Evolutionary conservation across 2,329 filamentous ascomycete species (phyloP).

Genomic region (Colletotrichum tropicicola): DNA sequence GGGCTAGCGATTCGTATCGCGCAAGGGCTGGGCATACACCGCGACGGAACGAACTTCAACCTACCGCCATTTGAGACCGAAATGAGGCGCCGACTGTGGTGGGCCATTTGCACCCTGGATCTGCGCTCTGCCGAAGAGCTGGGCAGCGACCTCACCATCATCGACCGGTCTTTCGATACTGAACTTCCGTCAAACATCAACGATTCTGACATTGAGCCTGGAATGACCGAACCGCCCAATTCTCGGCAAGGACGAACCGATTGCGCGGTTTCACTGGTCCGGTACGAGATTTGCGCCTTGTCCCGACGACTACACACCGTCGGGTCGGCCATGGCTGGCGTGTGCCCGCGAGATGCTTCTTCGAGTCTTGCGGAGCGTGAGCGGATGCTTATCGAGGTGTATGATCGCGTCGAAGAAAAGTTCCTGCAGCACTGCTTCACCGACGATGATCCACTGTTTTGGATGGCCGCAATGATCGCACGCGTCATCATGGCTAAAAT

Average conservation of each 20-base stretch:
- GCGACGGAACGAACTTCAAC: conserved; percentile 59
- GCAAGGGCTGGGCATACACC: conserved; percentile 68
- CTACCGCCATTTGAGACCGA: conserved; percentile 68
- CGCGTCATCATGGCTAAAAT: conserved; percentile 81
- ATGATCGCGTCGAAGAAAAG: conserved; percentile 61
- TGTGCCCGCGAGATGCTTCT: conserved; percentile 39
- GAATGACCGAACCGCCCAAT: conserved; percentile 55
- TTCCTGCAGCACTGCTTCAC: conserved; percentile 58
- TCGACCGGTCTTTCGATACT: conserved; percentile 54
- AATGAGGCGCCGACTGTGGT: conserved; percentile 69
- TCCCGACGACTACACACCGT: conserved; percentile 45
- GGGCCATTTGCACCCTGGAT: conserved; percentile 67
- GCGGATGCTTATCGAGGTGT: conserved; percentile 60
- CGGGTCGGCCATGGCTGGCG: conserved; percentile 42
- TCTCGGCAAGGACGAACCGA: conserved; percentile 62
- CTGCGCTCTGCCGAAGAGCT: conserved; percentile 62
- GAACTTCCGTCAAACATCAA: conserved; percentile 59
- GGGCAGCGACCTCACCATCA: conserved; percentile 55
- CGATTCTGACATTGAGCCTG: conserved; percentile 56
- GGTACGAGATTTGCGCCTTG: conserved; percentile 60
- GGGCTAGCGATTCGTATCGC: conserved; percentile 67
- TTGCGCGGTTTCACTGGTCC: conserved; percentile 56
- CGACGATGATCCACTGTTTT: conserved; percentile 65
- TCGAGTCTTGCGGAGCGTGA: conserved; percentile 46
- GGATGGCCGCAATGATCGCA: conserved; percentile 74